Evolutionary conservation across 2,329 filamentous ascomycete genomes (phyloP).

Genomic region (Sclerotinia spermophila): DNA sequence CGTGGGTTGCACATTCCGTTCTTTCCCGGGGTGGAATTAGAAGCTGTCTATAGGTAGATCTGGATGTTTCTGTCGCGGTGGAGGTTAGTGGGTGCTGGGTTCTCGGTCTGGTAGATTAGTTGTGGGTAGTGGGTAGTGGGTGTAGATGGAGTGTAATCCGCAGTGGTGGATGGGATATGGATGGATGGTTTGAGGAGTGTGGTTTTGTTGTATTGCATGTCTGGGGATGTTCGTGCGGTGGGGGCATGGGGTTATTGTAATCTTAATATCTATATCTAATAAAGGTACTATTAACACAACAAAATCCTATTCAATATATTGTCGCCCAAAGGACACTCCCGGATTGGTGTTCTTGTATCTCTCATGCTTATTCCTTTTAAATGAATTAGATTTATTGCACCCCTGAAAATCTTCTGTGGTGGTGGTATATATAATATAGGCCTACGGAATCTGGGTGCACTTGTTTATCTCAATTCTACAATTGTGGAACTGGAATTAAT

Average conservation of each 20-base stretch:
- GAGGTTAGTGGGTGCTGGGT: neutral
- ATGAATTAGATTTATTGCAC: neutral
- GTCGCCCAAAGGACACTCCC: no score
- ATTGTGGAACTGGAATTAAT: no score
- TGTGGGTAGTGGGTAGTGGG: no score
- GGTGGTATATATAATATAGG: no score
- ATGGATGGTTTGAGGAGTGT: no score
- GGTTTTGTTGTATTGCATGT: neutral
- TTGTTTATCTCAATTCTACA: no score
- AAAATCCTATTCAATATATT: no score
- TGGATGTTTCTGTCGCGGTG: neutral
- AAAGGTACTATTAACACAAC: no score
- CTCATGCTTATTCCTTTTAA: neutral
- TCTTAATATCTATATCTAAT: no score
- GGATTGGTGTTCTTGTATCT: no score
- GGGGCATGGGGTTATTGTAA: neutral
- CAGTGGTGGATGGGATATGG: no score
- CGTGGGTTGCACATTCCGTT: neutral
- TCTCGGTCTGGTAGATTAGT: neutral
- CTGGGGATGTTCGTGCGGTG: neutral
- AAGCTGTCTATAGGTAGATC: neutral
- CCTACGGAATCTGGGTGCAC: rapidly evolving
- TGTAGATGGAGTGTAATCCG: neutral
- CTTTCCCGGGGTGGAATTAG: neutral
- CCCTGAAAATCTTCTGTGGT: neutral